Conservation (phyloP, 768 basidiomycete genomes). For the Mrakia gelida region DNA sequence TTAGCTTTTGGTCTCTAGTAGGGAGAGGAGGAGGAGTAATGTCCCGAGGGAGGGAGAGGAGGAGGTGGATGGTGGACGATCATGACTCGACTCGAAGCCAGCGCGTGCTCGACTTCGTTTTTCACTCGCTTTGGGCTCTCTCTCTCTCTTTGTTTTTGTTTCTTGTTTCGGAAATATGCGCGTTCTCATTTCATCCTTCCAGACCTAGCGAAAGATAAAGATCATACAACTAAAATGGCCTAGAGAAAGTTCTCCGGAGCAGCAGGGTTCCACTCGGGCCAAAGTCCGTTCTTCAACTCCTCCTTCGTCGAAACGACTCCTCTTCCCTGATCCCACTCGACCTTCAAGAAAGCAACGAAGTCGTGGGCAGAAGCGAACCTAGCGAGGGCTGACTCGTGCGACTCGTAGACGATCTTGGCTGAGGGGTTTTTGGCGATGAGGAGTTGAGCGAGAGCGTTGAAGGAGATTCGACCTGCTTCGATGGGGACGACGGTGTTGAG, state of each 20-base stretch:
- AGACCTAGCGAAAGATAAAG: too few relatives aligned
- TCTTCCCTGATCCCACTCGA: background rate
- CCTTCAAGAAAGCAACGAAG: background rate
- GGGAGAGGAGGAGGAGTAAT: too few relatives aligned
- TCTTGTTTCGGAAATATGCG: too few relatives aligned
- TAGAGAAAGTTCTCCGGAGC: background rate
- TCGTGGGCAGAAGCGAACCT: background rate
- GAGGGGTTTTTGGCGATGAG: background rate
- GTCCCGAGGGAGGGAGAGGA: too few relatives aligned
- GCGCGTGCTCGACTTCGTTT: too few relatives aligned
- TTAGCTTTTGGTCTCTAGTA: too few relatives aligned
- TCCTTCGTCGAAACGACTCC: background rate
- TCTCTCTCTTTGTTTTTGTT: too few relatives aligned
- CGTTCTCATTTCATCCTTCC: too few relatives aligned
- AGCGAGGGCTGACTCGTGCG: background rate
- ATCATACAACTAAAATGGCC: too few relatives aligned
- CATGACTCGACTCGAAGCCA: too few relatives aligned
- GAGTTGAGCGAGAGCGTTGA: background rate
- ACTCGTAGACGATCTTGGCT: background rate
- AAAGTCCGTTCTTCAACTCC: background rate
- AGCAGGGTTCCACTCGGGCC: background rate
- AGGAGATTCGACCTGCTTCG: background rate
- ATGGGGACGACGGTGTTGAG: background rate
- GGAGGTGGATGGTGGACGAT: too few relatives aligned
- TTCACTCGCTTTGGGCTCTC: too few relatives aligned